Base-by-base conservation (phyloP, 2,329 filamentous ascomycete species). In the Cordyceps sp. region DNA sequence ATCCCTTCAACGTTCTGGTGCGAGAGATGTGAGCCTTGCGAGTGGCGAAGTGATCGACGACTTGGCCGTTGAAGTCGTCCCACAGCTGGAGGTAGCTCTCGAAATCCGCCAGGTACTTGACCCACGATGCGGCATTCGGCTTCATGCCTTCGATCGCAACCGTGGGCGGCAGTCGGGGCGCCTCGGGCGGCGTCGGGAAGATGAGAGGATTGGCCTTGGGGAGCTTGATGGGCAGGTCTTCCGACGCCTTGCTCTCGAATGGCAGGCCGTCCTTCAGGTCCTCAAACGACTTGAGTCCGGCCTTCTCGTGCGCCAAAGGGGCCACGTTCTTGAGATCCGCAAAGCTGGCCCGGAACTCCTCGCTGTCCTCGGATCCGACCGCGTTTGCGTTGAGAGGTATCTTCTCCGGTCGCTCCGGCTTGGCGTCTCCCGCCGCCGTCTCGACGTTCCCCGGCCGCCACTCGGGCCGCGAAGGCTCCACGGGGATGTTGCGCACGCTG, bases 391-490 rank as follows among this genome's bases (percentile, higher is more conserved):
- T 51, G 31, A 50, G 43, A 13, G 38, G 43, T 1, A 39, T 33
- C 22, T 39, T 31, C 6, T 37, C 37, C 12, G 40, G 34, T 15
- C 37, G 38, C 16, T 34, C 26, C 16, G 39, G 36, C 13, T 43
- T 37, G 9, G 36, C 36, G 9, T 45, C 40, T 5, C 40, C 40
- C 9, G 50, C 48, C 5, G 42, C 32, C 2, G 37, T 38, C 4
- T 49, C 45, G 4, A 57, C 49, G 34, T 69, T 54, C 4, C 68
- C 68, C 3, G 67, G 57, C 29, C 69, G 57, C 70, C 70, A 75
- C 36, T 74, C 69, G 5, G 65, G 64, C 26, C 69, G 58, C 3
- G 66, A 63, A 0, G 70, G 70, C 41, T 74, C 70, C 10, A 73
- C 64, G 2, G 61, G 59, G 24, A 74, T 71, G 24, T 64, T 69